Percentiles rank a stretch among this genome's conserved stretches.
Conservation (phyloP, 768 basidiomycete species). For the Wakefieldia striispora region DNA sequence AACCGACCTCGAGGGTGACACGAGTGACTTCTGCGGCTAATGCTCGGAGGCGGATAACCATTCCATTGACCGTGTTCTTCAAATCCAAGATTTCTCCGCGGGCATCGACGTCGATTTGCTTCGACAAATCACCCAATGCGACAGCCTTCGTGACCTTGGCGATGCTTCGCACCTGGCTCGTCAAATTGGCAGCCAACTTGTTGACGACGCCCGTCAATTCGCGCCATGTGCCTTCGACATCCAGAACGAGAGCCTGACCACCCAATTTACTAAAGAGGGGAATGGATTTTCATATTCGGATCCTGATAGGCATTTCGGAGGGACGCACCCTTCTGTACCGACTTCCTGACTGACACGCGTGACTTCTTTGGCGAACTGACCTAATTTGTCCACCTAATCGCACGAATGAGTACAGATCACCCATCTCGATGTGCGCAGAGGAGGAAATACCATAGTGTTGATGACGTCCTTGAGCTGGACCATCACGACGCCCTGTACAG, state of each 20-base stretch:
- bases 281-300: conserved; percentile 13
- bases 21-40: conserved; percentile 82
- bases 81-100: conserved; percentile 87
- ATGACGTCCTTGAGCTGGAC: conserved; percentile 78
- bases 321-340: conserved; percentile 66
- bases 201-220: conserved; percentile 83
- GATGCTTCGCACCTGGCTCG: conserved; percentile 55
- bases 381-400: conserved; percentile 61
- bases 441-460: conserved; percentile 54
- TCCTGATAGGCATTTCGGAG: conserved; percentile 7
- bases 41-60: conserved; percentile 52
- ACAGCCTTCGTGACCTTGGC: conserved; percentile 71
- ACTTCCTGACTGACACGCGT: conserved; percentile 85
- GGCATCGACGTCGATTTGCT: conserved; percentile 90
- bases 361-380: conserved; percentile 89
- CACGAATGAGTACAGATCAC: conserved; percentile 11
- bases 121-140: conserved; percentile 83
- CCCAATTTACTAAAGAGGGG: conserved; percentile 59
- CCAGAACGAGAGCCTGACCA: conserved; percentile 81
- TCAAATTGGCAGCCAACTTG: conserved; percentile 76
- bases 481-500: conserved; percentile 77
- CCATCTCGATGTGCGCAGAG: neutral
- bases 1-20: conserved; percentile 83
- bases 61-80: conserved; percentile 59
- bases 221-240: conserved; percentile 90